Evolutionary conservation across 345 rosid genomes (phyloP), one percentile per base, ranked within the genome.

Genomic region (Ailanthus altissimus): DNA sequence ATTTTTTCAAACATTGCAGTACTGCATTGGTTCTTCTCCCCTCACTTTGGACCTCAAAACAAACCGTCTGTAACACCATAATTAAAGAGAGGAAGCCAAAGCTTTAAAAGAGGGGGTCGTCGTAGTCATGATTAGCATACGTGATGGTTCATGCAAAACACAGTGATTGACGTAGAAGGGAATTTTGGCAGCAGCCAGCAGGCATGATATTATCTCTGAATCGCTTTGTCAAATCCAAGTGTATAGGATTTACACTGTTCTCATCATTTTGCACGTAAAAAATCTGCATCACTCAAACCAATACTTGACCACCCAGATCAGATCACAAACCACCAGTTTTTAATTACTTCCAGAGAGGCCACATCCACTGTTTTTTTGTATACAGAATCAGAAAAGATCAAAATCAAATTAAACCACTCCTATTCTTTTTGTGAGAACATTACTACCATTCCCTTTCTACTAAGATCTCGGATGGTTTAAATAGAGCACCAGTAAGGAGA

Each of bases 181-280:
- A 32, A 32, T 32, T 32, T 32, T 32, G 38, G 38, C 38, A 32
- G 38, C 38, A 32, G 38, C 38, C 38, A 32, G 38, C 38, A 32
- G 38, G 38, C 38, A 32, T 46, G 25, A 28, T 47, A 79, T 74
- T 77, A 7, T n/a, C 58, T 82, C 79, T 60, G 53, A 74, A 42
- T 65, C 74, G 77, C 70, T 40, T 70, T 45, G 81, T 82, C 81
- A 82, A 78, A 82, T 82, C 84, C 43, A 42, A 63, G 53, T 26
- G n/a, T 64, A 63, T 68, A 51, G 73, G 60, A 36, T 43, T 28
- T 46, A 40, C 49, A 81, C 84, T 81, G 84, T 81, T 78, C 32
- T 78, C 57, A 42, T 21, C 66, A 72, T 7, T 66, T 13, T 47
- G 73, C 82, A 82, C 85, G 85, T 72, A 75, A 82, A 64, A 51